Percentiles rank a stretch among this genome's conserved stretches.
phyloP scores from a whole-genome alignment of 208 protist species.

The Wallacemonas sp. region DNA sequence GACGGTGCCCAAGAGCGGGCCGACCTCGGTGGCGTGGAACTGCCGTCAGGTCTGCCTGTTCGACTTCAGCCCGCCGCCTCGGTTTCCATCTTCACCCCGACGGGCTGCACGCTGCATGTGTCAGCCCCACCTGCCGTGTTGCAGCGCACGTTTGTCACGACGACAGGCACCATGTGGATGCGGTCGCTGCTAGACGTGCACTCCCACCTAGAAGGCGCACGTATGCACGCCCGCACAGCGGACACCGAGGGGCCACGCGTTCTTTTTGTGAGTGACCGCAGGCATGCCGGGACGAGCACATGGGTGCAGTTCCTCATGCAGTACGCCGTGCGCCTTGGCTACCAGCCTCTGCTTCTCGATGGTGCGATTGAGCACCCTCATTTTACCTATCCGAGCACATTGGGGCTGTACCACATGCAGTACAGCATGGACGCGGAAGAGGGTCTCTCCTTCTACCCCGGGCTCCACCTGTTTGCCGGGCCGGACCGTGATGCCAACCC shows the following conservation, averaged over 20 bases:
- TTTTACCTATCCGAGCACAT: conserved; percentile 40
- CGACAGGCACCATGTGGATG: conserved; percentile 35
- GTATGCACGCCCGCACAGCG: conserved; percentile 34
- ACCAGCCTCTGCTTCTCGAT: conserved; percentile 67
- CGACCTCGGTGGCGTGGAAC: conserved; percentile 58
- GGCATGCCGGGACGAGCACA: conserved; percentile 44
- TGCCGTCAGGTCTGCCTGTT: conserved; percentile 42
- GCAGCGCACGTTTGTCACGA: conserved; percentile 49
- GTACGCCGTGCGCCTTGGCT: conserved; percentile 63
- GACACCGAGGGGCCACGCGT: conserved; percentile 40
- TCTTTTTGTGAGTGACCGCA: conserved; percentile 57
- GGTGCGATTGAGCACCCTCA: conserved; percentile 31
- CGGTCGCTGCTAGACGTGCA: conserved; percentile 65
- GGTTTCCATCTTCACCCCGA: conserved; percentile 53
- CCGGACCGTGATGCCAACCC: conserved; percentile 24
- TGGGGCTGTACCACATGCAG: conserved; percentile 56
- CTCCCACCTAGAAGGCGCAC: conserved; percentile 47
- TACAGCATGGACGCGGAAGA: conserved; percentile 64
- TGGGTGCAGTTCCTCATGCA: conserved; percentile 48
- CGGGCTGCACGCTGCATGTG: conserved; percentile 55
- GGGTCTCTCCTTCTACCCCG: conserved; percentile 51
- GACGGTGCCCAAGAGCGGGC: conserved; percentile 25
- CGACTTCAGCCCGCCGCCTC: conserved; percentile 40
- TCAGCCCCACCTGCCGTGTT: conserved; percentile 38
- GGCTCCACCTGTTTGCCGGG: conserved; percentile 37